These are phyloP conservation scores for Xylaria sp. DNA, from an alignment of 2,329 filamentous ascomycete species.

Conservation along the genomic window DNA sequence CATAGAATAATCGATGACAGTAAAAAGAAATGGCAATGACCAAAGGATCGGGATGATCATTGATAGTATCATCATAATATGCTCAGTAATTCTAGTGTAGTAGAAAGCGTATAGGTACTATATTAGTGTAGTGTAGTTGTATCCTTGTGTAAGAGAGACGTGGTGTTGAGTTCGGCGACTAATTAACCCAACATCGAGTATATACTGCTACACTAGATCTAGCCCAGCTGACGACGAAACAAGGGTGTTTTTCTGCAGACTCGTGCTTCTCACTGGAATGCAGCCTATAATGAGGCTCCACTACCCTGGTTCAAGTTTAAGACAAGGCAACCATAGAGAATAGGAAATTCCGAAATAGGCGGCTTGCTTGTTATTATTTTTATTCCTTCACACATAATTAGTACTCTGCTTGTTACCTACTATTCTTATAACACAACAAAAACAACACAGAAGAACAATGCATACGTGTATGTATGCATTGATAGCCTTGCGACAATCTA, in stretches of 20 bases:
- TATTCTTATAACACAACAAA: not conserved
- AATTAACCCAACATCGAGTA: slow-evolving; percentile 23
- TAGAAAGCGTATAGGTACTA: not conserved
- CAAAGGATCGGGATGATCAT: slow-evolving; percentile 18
- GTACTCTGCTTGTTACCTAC: not conserved
- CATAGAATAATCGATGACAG: slow-evolving; percentile 24
- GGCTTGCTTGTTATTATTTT: not conserved
- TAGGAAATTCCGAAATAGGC: not conserved
- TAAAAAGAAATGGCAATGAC: slow-evolving; percentile 29
- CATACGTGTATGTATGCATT: not conserved
- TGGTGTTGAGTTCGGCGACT: slow-evolving; percentile 13
- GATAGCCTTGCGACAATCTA: slow-evolving; percentile 8
- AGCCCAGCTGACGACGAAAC: slow-evolving; percentile 6
- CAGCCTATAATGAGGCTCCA: slow-evolving; percentile 38
- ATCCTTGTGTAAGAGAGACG: not conserved
- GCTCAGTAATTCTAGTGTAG: no score
- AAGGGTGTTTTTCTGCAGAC: slow-evolving; percentile 6
- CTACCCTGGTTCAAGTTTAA: slow-evolving; percentile 32
- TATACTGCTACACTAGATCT: slow-evolving; percentile 4
- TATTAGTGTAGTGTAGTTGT: not conserved
- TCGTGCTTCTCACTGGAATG: slow-evolving; percentile 23
- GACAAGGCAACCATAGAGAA: not conserved
- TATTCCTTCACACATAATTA: not conserved
- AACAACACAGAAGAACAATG: not conserved
- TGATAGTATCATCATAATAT: slow-evolving; percentile 11